These are phyloP conservation scores for Volvox reticuliferus DNA, from an alignment of 139 green algal genomes.

Conservation along the genomic window DNA sequence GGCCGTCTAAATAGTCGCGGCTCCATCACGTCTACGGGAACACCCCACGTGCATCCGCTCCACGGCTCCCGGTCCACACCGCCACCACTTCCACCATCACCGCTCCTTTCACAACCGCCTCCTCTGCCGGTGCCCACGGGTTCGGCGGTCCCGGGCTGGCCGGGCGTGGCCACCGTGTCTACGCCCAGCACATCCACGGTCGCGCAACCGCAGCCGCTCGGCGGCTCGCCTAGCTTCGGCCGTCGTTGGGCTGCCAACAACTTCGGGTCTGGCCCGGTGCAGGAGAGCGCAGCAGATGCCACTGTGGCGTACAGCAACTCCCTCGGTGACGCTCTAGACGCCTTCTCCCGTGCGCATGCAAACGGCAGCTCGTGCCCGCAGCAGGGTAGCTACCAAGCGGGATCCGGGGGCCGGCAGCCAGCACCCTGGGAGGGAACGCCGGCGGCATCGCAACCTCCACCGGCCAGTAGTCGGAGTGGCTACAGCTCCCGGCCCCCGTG, in stretches of 20 bases:
- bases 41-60: background rate
- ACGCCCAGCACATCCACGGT: background rate
- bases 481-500: slow-evolving; percentile 36
- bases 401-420: background rate
- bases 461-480: slow-evolving; percentile 10
- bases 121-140: background rate
- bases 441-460: background rate
- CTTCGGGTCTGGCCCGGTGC: background rate
- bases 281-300: background rate
- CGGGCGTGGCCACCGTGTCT: background rate
- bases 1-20: slow-evolving; percentile 6
- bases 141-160: background rate
- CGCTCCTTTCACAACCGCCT: background rate
- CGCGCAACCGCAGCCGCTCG: background rate
- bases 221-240: slow-evolving; percentile 30
- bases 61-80: slow-evolving; percentile 26
- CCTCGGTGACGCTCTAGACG: slow-evolving; percentile 15
- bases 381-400: background rate
- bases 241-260: slow-evolving; percentile 9
- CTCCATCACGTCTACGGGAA: background rate
- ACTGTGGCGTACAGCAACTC: background rate
- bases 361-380: background rate
- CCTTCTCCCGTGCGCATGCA: background rate
- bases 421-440: background rate
- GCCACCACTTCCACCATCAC: background rate